Conservation (phyloP, 371 early-diverging fungal species). For the Mucor indicus region DNA sequence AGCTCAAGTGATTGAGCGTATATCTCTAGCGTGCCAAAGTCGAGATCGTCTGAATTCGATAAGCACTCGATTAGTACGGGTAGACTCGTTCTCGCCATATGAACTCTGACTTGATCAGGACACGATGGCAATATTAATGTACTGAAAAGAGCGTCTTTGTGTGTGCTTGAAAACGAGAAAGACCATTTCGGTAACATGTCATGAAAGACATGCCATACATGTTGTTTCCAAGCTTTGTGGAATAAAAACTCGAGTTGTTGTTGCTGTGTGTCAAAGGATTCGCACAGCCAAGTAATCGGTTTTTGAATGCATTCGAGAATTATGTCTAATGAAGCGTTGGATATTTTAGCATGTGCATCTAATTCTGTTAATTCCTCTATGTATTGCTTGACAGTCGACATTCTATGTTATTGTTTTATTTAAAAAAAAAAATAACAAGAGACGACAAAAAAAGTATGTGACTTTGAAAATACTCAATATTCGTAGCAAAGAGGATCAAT, state of each 20-base stretch:
- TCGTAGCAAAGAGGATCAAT: too few relatives aligned
- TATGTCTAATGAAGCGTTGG: constrained; percentile 3
- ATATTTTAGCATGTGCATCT: neutral
- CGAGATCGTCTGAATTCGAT: neutral
- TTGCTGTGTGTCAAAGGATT: neutral
- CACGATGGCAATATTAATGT: neutral
- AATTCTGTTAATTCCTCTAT: neutral
- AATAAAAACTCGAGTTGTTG: constrained; percentile 6
- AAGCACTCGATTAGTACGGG: constrained; percentile 26
- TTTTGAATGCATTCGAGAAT: neutral
- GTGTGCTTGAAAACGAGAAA: constrained; percentile 8
- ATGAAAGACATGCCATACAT: constrained; percentile 22
- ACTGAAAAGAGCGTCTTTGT: neutral
- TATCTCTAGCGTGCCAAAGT: constrained; percentile 13
- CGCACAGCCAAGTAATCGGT: constrained; percentile 1
- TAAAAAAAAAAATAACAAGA: neutral
- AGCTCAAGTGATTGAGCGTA: constrained; percentile 9
- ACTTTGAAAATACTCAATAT: too few relatives aligned
- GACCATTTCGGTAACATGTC: constrained; percentile 26
- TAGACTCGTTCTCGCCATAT: constrained; percentile 14
- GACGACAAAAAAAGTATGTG: neutral
- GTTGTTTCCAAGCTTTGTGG: constrained; percentile 23
- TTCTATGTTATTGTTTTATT: neutral
- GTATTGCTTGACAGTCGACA: neutral
- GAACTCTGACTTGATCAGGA: neutral